Conservation (phyloP, 2,329 filamentous ascomycete species). For the Neonectria coccinea region DNA sequence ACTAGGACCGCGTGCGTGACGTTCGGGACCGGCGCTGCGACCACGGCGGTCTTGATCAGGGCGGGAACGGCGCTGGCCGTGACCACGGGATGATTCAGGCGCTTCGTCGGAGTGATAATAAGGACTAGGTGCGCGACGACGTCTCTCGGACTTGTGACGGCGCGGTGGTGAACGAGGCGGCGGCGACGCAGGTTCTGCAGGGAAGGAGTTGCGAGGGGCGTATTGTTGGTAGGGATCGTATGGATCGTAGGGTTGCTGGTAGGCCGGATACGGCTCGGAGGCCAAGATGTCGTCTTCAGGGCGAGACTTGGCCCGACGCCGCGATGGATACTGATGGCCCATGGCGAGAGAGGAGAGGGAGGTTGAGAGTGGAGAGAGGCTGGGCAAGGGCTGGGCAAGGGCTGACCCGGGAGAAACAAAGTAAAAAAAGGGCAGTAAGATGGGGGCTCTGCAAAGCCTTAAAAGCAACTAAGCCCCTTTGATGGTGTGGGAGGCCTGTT, state of each 20-base stretch:
- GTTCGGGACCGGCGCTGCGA: slow-evolving; percentile 38
- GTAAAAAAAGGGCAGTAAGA: background rate
- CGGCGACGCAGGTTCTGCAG: slow-evolving; percentile 9
- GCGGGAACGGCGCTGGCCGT: slow-evolving; percentile 22
- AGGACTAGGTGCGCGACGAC: slow-evolving; percentile 37
- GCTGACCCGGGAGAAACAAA: background rate
- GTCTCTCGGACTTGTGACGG: slow-evolving; percentile 40
- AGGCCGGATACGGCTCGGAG: slow-evolving; percentile 29
- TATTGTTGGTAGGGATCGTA: slow-evolving; percentile 38
- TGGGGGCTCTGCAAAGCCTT: background rate
- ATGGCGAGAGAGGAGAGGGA: slow-evolving; percentile 32
- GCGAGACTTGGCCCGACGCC: slow-evolving; percentile 42
- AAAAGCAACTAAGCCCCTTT: background rate
- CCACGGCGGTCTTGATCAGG: slow-evolving; percentile 38
- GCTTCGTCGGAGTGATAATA: slow-evolving; percentile 35
- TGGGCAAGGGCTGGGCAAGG: background rate
- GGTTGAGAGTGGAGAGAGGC: background rate
- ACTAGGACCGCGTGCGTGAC: slow-evolving; percentile 30
- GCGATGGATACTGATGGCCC: slow-evolving; percentile 41
- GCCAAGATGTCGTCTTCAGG: slow-evolving; percentile 43
- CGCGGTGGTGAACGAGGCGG: slow-evolving; percentile 34
- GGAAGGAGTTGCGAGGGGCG: slow-evolving; percentile 29
- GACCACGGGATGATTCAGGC: slow-evolving; percentile 20
- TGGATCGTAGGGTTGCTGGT: slow-evolving; percentile 23
- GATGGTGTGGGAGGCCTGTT: background rate